Base-by-base conservation (phyloP, 1,284 basidiomycete species). In the Dichomitus squalens region DNA sequence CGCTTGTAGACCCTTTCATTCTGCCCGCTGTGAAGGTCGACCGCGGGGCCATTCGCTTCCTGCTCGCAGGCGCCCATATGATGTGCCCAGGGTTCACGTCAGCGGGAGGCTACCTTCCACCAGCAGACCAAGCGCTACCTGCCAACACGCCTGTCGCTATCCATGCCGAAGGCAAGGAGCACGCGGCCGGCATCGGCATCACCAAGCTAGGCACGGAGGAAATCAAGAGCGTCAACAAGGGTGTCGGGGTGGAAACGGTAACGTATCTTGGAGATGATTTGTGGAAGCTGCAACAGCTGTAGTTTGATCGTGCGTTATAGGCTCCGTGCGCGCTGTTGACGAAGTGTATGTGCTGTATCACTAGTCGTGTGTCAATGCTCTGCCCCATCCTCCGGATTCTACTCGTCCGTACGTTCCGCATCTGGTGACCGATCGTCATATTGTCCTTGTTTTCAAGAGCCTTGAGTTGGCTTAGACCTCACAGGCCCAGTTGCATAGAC, bases 51-150 rank as follows among this genome's bases (percentile, higher is more conserved):
- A 99, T 99, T 77, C 93, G 96, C 50, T 99, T 98, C 76, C 83
- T 99, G 23, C 86, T 99, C 43, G 90, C 88, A 7, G 93, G 94
- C 31, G 94, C 94, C 47, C 88, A 92, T 76, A 96, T 96, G 93
- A 96, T 96, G 94, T 95, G 93, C 66, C 97, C 96, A 3, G 97
- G 97, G 9, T 78, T 99, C 55, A 95, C 95, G 21, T 98, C 96
- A 27, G 81, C 87, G 39, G 97, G 96, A 14, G 97, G 96, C 14
- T 82, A 84, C 65, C 85, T 99, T 0, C 96, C 96, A 0, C 86
- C 93, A 7, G 74, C 84, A 23, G 87, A 89, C 33, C 76, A 76
- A 33, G 88, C 85, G 1, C 76, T 98, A 36, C 80, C 86, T 16
- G 82, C 85, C 44, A 87, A 85, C 9, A 79, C 83, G 1, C 80